A percentile compares a stretch with the other conserved stretches of the same genome.
phyloP scores from a whole-genome alignment of 2,329 filamentous ascomycete genomes.

The Clonostachys chloroleuca region DNA sequence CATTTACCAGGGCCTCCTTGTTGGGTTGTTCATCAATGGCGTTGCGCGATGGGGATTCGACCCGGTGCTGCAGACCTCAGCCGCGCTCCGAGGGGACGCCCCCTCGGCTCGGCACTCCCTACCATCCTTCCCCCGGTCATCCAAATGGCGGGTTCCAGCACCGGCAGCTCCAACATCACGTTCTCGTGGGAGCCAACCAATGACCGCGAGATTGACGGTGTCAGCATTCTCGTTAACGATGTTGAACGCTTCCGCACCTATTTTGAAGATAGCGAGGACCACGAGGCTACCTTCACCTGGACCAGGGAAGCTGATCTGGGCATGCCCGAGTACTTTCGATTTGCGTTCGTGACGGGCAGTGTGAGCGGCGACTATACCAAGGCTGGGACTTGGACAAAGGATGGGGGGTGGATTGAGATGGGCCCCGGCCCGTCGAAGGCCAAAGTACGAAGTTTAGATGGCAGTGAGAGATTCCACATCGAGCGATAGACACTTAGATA shows the following conservation, averaged over 20 bases:
- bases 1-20: conserved; percentile 81
- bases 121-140: conserved; percentile 42
- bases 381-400: conserved; percentile 64
- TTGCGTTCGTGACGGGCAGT: conserved; percentile 67
- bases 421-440: conserved; percentile 51
- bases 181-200: conserved; percentile 47
- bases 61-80: conserved; percentile 77
- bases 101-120: conserved; percentile 58
- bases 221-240: conserved; percentile 80
- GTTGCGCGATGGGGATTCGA: conserved; percentile 94
- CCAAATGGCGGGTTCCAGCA: conserved; percentile 17
- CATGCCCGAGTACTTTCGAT: conserved; percentile 70
- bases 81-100: conserved; percentile 64
- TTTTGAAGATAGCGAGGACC: conserved; percentile 50
- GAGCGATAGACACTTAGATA: too few relatives aligned
- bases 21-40: conserved; percentile 92
- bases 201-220: conserved; percentile 59
- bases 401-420: conserved; percentile 66
- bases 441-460: conserved; percentile 1
- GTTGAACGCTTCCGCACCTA: conserved; percentile 77
- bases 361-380: conserved; percentile 67
- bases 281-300: conserved; percentile 51
- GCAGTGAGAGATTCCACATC: not conserved
- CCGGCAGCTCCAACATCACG: conserved; percentile 57
- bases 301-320: conserved; percentile 36